Evolutionary conservation across 139 green algal species (phyloP).

Genomic region (Coelastrella sp.): DNA sequence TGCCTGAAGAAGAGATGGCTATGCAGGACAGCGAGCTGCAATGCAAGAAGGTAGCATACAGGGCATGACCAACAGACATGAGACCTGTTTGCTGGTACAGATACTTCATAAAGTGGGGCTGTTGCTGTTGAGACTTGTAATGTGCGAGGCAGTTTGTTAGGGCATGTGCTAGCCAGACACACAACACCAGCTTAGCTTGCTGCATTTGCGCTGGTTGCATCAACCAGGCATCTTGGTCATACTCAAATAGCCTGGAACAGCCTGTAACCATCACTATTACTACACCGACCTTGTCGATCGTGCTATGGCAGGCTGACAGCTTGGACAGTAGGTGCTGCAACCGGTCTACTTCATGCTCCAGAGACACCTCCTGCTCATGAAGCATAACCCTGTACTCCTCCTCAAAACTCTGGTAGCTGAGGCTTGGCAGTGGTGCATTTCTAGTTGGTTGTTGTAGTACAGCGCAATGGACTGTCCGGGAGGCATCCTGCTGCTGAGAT

Average conservation of each 20-base stretch:
- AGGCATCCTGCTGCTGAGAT: neutral
- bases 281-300: neutral
- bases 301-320: neutral
- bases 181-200: no score
- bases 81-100: no score
- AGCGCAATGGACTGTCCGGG: neutral
- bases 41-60: no score
- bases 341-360: slow-evolving; percentile 34
- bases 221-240: neutral
- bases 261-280: no score
- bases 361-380: slow-evolving; percentile 34
- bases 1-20: slow-evolving; percentile 24
- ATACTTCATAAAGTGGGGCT: no score
- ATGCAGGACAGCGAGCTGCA: slow-evolving; percentile 32
- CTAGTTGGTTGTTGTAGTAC: neutral
- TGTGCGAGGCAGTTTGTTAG: no score
- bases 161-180: no score
- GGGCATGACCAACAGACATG: no score
- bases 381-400: slow-evolving; percentile 41
- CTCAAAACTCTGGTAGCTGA: slow-evolving; percentile 43
- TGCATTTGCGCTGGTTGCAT: no score
- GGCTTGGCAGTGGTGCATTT: neutral
- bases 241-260: neutral
- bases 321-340: slow-evolving; percentile 21
- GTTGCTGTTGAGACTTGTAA: no score